Conservation (phyloP, 805 yeast genomes). For the Candida lessepsii region DNA sequence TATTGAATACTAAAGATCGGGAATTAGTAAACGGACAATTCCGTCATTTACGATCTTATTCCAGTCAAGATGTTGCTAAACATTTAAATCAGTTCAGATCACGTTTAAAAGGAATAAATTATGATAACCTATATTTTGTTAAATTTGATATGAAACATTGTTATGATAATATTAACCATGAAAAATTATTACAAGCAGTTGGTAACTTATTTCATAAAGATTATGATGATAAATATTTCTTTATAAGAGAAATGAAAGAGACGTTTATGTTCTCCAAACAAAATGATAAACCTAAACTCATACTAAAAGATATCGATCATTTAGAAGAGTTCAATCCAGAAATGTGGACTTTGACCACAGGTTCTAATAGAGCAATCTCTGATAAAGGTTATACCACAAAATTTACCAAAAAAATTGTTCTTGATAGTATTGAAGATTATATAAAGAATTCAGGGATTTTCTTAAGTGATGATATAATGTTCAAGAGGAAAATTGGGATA, state of each 20-base stretch:
- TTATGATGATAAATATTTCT: conserved; percentile 18
- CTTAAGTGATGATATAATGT: conserved; percentile 31
- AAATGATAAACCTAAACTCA: conserved; percentile 6
- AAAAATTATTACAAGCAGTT: conserved; percentile 35
- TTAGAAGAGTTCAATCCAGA: conserved; percentile 12
- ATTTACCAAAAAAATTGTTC: conserved; percentile 43
- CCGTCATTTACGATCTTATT: conserved; percentile 30
- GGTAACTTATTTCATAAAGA: conserved; percentile 26
- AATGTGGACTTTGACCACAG: not conserved
- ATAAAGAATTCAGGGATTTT: conserved; percentile 49
- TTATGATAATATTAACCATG: conserved; percentile 67
- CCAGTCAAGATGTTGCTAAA: conserved; percentile 47
- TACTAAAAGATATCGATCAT: conserved; percentile 17
- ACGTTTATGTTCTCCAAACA: conserved; percentile 9
- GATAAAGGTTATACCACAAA: conserved; percentile 28
- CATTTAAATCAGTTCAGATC: conserved; percentile 33
- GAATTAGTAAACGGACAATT: not conserved
- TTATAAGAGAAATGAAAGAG: conserved; percentile 20
- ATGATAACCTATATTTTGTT: conserved; percentile 48
- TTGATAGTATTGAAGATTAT: conserved; percentile 49
- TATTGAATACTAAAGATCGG: conserved; percentile 13
- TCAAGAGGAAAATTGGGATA: conserved; percentile 61
- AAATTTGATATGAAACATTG: conserved; percentile 79
- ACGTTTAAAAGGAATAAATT: conserved; percentile 30
- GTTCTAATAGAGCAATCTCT: conserved; percentile 10